Conservation (phyloP, 768 basidiomycete species). For the Mycena polygramma region DNA sequence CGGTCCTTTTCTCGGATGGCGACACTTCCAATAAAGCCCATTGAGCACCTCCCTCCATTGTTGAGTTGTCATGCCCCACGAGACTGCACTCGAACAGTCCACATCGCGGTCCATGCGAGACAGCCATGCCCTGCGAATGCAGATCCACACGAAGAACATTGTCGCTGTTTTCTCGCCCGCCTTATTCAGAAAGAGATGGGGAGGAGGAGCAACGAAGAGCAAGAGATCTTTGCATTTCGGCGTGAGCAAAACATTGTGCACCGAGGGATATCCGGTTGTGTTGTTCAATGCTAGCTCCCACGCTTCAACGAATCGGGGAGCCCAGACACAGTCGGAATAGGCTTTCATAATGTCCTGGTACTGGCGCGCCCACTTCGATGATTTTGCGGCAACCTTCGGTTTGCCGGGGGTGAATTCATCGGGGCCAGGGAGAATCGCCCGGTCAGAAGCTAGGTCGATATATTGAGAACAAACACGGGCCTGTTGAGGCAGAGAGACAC, state of each 20-base stretch:
- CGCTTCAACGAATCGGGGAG: neutral
- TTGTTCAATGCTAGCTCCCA: neutral
- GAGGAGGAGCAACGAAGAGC: neutral
- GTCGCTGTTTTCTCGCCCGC: neutral
- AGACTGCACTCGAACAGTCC: neutral
- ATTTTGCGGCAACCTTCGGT: too few species aligned
- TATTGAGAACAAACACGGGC: too few species aligned
- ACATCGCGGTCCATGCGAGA: neutral
- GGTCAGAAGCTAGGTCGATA: neutral
- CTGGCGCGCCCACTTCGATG: conserved; percentile 18
- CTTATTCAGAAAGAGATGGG: neutral
- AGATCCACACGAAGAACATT: conserved; percentile 13
- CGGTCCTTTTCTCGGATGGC: neutral
- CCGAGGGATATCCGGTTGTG: neutral
- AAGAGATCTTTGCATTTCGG: conserved; percentile 1
- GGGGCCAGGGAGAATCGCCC: too few species aligned
- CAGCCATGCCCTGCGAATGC: conserved; percentile 10
- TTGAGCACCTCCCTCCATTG: conserved; percentile 12
- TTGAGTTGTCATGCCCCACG: conserved; percentile 9
- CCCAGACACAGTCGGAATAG: neutral
- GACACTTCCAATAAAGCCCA: conserved; percentile 7
- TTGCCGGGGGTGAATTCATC: too few species aligned
- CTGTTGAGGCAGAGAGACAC: too few species aligned
- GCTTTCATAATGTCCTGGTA: neutral
- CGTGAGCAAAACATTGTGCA: neutral